These are phyloP conservation scores for Pisolithus microcarpus DNA, from an alignment of 768 basidiomycete genomes.

Conservation along the genomic window DNA sequence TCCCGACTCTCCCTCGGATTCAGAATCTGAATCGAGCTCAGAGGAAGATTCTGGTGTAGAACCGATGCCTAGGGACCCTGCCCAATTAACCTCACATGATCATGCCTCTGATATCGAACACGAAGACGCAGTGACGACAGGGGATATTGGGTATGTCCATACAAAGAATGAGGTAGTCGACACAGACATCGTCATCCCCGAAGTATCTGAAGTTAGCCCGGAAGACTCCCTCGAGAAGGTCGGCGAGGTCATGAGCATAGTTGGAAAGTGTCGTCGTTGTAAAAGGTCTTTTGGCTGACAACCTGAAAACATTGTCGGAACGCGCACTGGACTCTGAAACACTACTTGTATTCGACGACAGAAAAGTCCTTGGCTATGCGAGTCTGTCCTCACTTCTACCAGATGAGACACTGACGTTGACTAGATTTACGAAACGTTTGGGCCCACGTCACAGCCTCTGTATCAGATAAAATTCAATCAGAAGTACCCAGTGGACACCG, in stretches of 20 bases:
- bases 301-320: conserved; percentile 42
- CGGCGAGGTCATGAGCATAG: conserved; percentile 70
- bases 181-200: conserved; percentile 52
- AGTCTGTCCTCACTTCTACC: conserved; percentile 24
- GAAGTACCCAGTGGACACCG: conserved; percentile 51
- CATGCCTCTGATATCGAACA: conserved; percentile 36
- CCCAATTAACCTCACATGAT: conserved; percentile 1
- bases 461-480: conserved; percentile 83
- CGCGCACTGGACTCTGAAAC: conserved; percentile 83
- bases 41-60: conserved; percentile 15
- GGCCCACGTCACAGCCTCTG: conserved; percentile 82
- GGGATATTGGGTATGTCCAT: conserved; percentile 40
- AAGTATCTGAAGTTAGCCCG: conserved; percentile 52
- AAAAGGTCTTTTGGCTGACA: conserved; percentile 46
- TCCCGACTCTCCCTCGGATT: conserved; percentile 28
- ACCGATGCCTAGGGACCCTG: conserved; percentile 12
- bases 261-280: conserved; percentile 71
- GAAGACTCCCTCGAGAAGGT: conserved; percentile 67
- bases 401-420: conserved; percentile 9
- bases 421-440: conserved; percentile 93
- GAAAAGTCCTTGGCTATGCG: conserved; percentile 87
- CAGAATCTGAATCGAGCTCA: conserved; percentile 30
- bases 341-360: conserved; percentile 82
- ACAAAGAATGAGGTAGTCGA: conserved; percentile 69
- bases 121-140: conserved; percentile 39